Conservation (phyloP, 768 basidiomycete genomes). For the Pleurotus tuber-regium region DNA sequence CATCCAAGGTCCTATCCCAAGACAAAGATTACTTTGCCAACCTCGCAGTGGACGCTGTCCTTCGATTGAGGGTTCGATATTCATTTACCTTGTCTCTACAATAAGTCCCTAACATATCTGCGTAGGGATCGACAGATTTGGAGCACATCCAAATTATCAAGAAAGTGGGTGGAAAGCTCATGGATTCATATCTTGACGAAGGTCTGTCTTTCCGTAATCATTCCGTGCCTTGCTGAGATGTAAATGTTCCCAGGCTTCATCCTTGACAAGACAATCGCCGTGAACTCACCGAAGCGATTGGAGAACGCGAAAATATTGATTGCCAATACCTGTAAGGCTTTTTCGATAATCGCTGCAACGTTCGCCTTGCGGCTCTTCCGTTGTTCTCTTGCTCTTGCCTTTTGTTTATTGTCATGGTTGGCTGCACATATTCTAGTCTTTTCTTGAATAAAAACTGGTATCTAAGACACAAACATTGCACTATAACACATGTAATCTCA, state of each 20-base stretch:
- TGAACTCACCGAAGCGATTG: constrained; percentile 91
- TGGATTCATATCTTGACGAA: constrained; percentile 97
- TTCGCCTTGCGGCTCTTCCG: no score
- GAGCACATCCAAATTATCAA: constrained; percentile 99
- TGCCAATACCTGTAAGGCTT: constrained; percentile 97
- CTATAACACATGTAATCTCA: no score
- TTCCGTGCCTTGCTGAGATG: not conserved
- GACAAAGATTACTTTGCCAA: constrained; percentile 99
- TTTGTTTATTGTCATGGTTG: no score
- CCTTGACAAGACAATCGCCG: constrained; percentile 92
- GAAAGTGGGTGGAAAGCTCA: constrained; percentile 98
- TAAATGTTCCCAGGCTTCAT: constrained; percentile 72
- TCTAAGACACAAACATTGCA: no score
- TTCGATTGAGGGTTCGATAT: constrained; percentile 90
- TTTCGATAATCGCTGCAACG: no score
- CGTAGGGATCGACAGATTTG: constrained; percentile 89
- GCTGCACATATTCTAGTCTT: no score
- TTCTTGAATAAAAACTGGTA: no score
- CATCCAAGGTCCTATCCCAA: constrained; percentile 93
- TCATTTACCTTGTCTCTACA: no score
- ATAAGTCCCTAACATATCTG: no score
- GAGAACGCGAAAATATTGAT: constrained; percentile 96
- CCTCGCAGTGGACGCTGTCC: constrained; percentile 94
- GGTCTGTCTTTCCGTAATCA: constrained; percentile 53
- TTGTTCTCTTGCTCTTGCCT: no score